Percentiles rank a stretch among this genome's conserved stretches.
These are phyloP conservation scores for Begonia loranthoides DNA, from an alignment of 306 rosid species.

Conservation along the genomic window DNA sequence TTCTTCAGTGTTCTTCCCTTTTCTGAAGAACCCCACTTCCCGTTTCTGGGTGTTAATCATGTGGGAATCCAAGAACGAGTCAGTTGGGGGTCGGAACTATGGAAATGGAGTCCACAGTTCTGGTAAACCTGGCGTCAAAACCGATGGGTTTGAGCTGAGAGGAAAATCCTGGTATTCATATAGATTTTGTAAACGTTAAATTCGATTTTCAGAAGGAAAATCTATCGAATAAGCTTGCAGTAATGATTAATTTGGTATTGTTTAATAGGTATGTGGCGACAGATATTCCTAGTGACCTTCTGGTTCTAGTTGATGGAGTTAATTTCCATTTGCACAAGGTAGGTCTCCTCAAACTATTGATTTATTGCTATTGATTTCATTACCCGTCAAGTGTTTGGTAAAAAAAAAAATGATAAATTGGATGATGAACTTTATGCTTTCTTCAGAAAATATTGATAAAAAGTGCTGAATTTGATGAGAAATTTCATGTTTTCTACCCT, in stretches of 20 bases:
- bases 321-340: slow-evolving; percentile 86
- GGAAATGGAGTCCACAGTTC: slow-evolving; percentile 54
- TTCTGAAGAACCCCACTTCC: slow-evolving; percentile 11
- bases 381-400: too few relatives aligned
- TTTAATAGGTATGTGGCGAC: slow-evolving; percentile 65
- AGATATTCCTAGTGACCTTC: slow-evolving; percentile 84
- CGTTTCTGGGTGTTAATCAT: slow-evolving; percentile 30
- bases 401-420: too few relatives aligned
- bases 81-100: slow-evolving; percentile 36
- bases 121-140: slow-evolving; percentile 55
- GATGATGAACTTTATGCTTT: too few relatives aligned
- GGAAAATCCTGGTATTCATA: slow-evolving; percentile 68
- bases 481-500: slow-evolving; percentile 9
- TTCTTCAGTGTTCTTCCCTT: slow-evolving; percentile 11
- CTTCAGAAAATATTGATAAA: too few relatives aligned
- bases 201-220: background rate
- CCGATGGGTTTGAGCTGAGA: slow-evolving; percentile 78
- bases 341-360: background rate
- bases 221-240: too few relatives aligned
- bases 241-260: too few relatives aligned
- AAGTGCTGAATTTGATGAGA: background rate
- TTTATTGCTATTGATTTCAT: background rate
- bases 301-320: slow-evolving; percentile 56
- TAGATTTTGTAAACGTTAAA: too few relatives aligned
- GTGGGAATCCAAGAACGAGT: slow-evolving; percentile 94